A percentile compares a stretch with the other conserved stretches of the same genome.
phyloP scores from a whole-genome alignment of 1,284 basidiomycete genomes.

The Tilletia horrida region DNA sequence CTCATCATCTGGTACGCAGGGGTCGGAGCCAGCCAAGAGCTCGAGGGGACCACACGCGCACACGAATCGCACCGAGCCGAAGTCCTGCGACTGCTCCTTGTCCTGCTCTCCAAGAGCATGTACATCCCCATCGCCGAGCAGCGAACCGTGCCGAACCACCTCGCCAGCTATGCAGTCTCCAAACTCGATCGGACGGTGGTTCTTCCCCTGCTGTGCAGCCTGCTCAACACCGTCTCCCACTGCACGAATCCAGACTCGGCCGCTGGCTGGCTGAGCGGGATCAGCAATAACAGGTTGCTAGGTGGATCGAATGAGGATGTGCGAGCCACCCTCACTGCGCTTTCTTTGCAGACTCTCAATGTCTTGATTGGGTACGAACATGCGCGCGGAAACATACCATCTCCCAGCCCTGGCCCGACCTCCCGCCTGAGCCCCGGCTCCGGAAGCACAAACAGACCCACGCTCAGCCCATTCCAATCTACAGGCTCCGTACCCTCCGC shows the following conservation, averaged over 20 bases:
- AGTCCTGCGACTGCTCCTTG: conserved; percentile 44
- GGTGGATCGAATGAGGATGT: conserved; percentile 30
- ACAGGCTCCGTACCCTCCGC: background rate
- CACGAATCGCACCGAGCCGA: conserved; percentile 46
- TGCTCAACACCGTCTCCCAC: conserved; percentile 46
- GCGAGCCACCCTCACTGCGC: conserved; percentile 29
- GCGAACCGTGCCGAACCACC: conserved; percentile 20
- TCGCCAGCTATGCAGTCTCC: conserved; percentile 35
- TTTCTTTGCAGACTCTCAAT: conserved; percentile 43
- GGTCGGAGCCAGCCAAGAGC: conserved; percentile 46
- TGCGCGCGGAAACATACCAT: background rate
- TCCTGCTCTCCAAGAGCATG: conserved; percentile 48
- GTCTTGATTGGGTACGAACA: conserved; percentile 41
- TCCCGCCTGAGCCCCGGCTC: too few species aligned
- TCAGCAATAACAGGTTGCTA: conserved; percentile 26
- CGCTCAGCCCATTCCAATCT: background rate
- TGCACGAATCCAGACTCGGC: conserved; percentile 25
- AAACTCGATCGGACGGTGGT: conserved; percentile 37
- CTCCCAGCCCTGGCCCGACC: background rate
- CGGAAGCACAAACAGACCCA: background rate
- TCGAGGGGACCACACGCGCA: conserved; percentile 30
- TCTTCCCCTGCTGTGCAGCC: conserved; percentile 48
- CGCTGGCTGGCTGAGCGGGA: conserved; percentile 30
- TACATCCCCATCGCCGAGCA: conserved; percentile 38
- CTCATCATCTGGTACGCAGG: conserved; percentile 51